These are phyloP conservation scores for Cryptosporidium baileyi DNA, from an alignment of 169 alveolate genomes.

Conservation along the genomic window DNA sequence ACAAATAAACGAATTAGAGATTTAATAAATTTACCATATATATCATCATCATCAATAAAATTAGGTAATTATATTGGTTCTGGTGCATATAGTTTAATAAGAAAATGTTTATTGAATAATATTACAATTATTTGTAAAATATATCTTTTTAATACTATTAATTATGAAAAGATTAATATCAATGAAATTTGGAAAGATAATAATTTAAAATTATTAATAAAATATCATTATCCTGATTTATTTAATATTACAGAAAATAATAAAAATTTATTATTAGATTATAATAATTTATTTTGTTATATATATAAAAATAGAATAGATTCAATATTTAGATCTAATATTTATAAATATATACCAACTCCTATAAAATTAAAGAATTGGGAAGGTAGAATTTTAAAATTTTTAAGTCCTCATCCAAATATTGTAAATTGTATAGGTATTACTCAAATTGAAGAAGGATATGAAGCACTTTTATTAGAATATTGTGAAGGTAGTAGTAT, in stretches of 20 bases:
- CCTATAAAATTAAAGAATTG: slow-evolving; percentile 75
- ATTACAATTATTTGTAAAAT: slow-evolving; percentile 73
- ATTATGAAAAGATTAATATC: background rate
- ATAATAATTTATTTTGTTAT: slow-evolving; percentile 41
- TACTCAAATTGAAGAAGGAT: slow-evolving; percentile 72
- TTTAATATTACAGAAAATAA: background rate
- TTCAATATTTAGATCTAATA: slow-evolving; percentile 65
- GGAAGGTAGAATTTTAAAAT: slow-evolving; percentile 74
- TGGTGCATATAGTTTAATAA: slow-evolving; percentile 70
- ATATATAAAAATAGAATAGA: slow-evolving; percentile 70
- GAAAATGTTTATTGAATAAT: slow-evolving; percentile 49
- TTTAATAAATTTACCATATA: slow-evolving; percentile 42
- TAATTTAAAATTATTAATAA: background rate
- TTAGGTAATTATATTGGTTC: slow-evolving; percentile 58
- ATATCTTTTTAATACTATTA: slow-evolving; percentile 18
- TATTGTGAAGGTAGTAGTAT: slow-evolving; percentile 77
- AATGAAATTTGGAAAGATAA: background rate
- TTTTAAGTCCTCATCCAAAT: slow-evolving; percentile 65
- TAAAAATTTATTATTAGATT: background rate
- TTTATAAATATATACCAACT: slow-evolving; percentile 75
- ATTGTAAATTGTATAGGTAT: slow-evolving; percentile 73
- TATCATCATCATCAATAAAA: slow-evolving; percentile 38
- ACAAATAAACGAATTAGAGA: slow-evolving; percentile 38
- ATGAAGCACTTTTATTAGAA: slow-evolving; percentile 72
- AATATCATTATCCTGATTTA: background rate